Evolutionary conservation across 192 early-diverging fungal species (phyloP), one percentile per base, ranked within the genome.

Genomic region (Entomortierella chlamydospora): DNA sequence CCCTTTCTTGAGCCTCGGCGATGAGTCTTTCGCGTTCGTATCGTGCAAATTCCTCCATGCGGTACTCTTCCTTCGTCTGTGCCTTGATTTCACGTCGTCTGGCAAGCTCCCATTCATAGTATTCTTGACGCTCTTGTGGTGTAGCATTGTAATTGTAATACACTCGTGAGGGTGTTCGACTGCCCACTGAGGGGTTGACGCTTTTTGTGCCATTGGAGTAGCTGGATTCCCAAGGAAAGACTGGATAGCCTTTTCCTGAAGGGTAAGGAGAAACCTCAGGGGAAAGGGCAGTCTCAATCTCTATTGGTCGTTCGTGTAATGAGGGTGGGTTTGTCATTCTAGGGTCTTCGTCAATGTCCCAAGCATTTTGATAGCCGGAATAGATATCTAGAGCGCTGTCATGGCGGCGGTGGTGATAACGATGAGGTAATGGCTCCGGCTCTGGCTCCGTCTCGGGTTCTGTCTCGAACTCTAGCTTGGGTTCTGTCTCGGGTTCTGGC

Each of bases 221-320:
- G 64, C 56, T 70, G 26, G 63, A 20, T 25, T 79, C 76, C 76
- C 76, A 79, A 0, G 76, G 76, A 49, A 79, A 79, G 30, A 79
- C 52, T 9, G 76, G 76, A 5, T 42, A 57, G 1, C 62, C 76
- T 42, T 70, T 79, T 0, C 76, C 76, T 29, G 76, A 70, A 18
- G 76, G 76, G 11, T 61, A 42, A 13, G 68, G 37, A 8, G 76
- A 57, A 0, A 25, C 45, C 10, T 61, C 65, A 7, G 63, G 57
- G 11, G 61, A 62, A 22, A 70, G 39, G 12, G 60, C 61, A 25
- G 64, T 70, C 15, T 49, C 23, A 10, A 79, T 74, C 34, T 37
- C 34, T 7, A 37, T 37, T 37, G 34, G 45, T 18, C 61, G 62
- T 3, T 22, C 47, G 9, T 23, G 37, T 0, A 20, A 23, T 6